Conservation (phyloP, 225 moss, liverwort and hornwort genomes). For the Straminergon stramineum region DNA sequence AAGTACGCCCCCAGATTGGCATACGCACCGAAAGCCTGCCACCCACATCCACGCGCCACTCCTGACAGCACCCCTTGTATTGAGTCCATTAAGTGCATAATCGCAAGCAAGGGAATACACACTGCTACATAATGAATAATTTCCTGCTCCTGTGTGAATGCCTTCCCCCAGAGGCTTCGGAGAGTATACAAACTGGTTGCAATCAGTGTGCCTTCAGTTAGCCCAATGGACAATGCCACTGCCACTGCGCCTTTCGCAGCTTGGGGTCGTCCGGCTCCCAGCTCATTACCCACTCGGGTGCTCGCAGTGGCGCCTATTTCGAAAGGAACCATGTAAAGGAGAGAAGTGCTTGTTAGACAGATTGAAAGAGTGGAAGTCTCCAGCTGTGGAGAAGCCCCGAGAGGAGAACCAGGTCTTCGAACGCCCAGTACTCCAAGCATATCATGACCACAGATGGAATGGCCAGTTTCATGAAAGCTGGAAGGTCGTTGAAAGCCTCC, state of each 20-base stretch:
- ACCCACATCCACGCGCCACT: constrained; percentile 49
- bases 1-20: constrained; percentile 51
- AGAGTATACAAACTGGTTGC: neutral
- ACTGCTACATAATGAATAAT: constrained; percentile 25
- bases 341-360: constrained; percentile 4
- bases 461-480: constrained; percentile 37
- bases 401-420: constrained; percentile 40
- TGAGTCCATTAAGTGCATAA: constrained; percentile 25
- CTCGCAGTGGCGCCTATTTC: constrained; percentile 48
- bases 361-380: constrained; percentile 61
- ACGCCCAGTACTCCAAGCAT: constrained; percentile 69
- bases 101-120: constrained; percentile 26
- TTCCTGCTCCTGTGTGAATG: constrained; percentile 35
- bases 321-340: constrained; percentile 39
- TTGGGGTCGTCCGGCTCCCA: constrained; percentile 50
- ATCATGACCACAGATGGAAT: constrained; percentile 61
- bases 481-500: constrained; percentile 41
- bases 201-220: constrained; percentile 22
- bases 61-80: constrained; percentile 44
- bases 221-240: constrained; percentile 12
- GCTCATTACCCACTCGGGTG: constrained; percentile 56
- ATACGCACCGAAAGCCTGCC: constrained; percentile 44
- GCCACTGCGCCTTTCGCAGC: constrained; percentile 34
- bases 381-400: constrained; percentile 59
- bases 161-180: constrained; percentile 7